Evolutionary conservation across 2,329 filamentous ascomycete genomes (phyloP).

Genomic region (Teratosphaeria viscida): DNA sequence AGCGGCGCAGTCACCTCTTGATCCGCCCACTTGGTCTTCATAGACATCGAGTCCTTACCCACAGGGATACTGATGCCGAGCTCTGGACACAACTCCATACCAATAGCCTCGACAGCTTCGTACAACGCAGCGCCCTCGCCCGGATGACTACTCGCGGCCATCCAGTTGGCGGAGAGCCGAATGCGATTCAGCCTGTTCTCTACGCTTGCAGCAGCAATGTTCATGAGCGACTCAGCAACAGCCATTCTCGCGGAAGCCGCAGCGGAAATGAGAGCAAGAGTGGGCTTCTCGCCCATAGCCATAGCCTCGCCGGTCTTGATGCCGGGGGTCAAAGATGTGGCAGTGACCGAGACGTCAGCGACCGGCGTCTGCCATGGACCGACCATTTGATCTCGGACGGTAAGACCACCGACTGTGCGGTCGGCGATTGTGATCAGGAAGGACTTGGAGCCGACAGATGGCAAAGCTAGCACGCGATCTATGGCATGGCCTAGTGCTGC

Average conservation of each 20-base stretch:
- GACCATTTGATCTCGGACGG: constrained; percentile 86
- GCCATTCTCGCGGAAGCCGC: constrained; percentile 92
- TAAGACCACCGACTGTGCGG: constrained; percentile 80
- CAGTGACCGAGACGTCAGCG: constrained; percentile 85
- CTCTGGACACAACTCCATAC: constrained; percentile 80
- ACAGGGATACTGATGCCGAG: constrained; percentile 92
- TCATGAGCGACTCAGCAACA: constrained; percentile 86
- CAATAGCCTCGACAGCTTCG: constrained; percentile 85
- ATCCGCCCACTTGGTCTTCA: constrained; percentile 90
- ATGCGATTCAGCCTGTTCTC: constrained; percentile 66
- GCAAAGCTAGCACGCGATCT: constrained; percentile 70
- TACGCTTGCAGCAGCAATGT: constrained; percentile 71
- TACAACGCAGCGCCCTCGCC: constrained; percentile 89
- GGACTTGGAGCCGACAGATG: constrained; percentile 89
- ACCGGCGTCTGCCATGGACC: constrained; percentile 94
- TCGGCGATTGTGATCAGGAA: constrained; percentile 97
- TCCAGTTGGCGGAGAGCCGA: constrained; percentile 94
- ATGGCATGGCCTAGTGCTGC: constrained; percentile 51
- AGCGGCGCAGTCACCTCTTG: constrained; percentile 89
- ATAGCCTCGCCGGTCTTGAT: constrained; percentile 85
- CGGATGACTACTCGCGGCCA: constrained; percentile 89
- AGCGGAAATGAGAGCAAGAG: constrained; percentile 77
- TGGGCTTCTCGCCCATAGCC: constrained; percentile 90
- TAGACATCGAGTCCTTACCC: constrained; percentile 95
- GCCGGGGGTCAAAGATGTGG: constrained; percentile 64